Conservation (phyloP, 352 stramenopile species). For the Phytopythium oedochilum region DNA sequence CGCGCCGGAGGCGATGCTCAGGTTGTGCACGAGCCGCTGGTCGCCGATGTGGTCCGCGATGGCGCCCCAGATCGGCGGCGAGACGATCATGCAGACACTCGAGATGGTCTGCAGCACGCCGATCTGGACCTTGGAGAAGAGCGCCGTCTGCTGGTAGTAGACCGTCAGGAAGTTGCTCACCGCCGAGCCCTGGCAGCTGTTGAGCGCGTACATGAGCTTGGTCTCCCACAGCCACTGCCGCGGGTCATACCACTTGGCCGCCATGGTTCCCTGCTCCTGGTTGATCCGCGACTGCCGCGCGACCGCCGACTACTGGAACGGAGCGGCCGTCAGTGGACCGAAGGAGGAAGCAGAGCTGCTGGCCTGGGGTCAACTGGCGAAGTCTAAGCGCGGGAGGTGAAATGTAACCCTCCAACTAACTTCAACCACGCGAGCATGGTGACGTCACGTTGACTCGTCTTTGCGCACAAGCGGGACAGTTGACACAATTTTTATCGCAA, state of each 20-base stretch:
- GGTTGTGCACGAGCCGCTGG: constrained; percentile 58
- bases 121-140: constrained; percentile 76
- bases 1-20: constrained; percentile 49
- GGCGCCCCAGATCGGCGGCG: constrained; percentile 64
- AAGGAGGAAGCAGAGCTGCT: no score
- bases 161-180: constrained; percentile 74
- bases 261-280: no score
- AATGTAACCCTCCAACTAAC: no score
- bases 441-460: no score
- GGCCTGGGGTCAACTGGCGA: no score
- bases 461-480: no score
- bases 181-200: constrained; percentile 52
- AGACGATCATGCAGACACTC: constrained; percentile 54
- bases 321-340: no score
- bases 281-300: no score
- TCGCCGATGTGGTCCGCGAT: constrained; percentile 60
- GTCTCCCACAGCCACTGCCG: constrained; percentile 40
- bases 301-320: no score
- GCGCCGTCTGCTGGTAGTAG: constrained; percentile 60
- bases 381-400: no score
- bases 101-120: constrained; percentile 66
- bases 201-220: constrained; percentile 79
- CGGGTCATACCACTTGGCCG: constrained; percentile 4
- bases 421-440: no score
- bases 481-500: no score